Base-by-base conservation (phyloP, 164 flowering plant genomes). In the Tetrastigma voinierianum region DNA sequence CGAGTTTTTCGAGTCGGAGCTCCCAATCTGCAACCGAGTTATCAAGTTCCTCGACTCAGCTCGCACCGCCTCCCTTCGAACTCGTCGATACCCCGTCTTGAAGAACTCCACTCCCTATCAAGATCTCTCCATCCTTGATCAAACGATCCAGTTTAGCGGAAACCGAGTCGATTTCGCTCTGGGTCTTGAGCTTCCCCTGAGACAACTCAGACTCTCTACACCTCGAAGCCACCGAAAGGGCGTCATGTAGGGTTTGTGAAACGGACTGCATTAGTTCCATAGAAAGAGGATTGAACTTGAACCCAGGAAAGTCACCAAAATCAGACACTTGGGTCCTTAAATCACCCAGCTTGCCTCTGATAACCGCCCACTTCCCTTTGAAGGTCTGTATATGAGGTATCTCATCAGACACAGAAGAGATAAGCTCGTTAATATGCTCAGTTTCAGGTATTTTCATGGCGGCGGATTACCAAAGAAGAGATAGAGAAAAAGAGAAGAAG, bases 21-120 rank as follows among this genome's bases (percentile, higher is more conserved):
- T 61, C 51, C 97, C 97, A 57, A 95, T 90, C 80, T 95, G 98
- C 59, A 95, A 67, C 72, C 92, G 77, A 23, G 96, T 89, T 9
- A 92, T 77, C 77, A 95, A 63, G 25, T 76, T 85, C 78, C 92
- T 80, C 13, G 83, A 68, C 74, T 82, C 86, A 9, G 65, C 78
- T 17, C 90, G 64, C 1, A 81, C 78, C 0, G 71, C 69, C 59
- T 86, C 93, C 13, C 86, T 74, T 77, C 7, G 87, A 70, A 11
- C 69, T 65, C 9, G 68, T 56, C 49, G 46, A 60, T 46, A 25
- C 68, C 48, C 72, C 76, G 43, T 75, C 80, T 3, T 71, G 82
- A 17, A 89, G 77, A 16, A 85, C 81, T 25, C 88, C 90, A 45
- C 90, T 89, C 60, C 67, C 65, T 62, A 84, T 71, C 76, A 89